Conservation (phyloP, 208 protist species). For the Wallacemonas sp. region DNA sequence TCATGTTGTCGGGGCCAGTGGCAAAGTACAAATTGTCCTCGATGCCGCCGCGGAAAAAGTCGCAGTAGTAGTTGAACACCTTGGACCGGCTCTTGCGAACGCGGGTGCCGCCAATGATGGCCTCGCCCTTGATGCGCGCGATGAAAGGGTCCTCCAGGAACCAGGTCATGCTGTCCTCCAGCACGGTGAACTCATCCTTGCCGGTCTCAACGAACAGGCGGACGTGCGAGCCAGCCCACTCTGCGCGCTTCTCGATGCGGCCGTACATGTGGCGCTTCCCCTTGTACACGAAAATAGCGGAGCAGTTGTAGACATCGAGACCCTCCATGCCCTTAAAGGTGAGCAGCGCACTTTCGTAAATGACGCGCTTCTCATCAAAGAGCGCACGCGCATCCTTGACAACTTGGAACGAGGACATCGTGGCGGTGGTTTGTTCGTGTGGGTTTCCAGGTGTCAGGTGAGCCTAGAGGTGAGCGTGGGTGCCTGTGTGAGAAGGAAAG, state of each 20-base stretch:
- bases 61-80: conserved; percentile 46
- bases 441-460: background rate
- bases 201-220: conserved; percentile 48
- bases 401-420: conserved; percentile 18
- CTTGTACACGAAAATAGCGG: conserved; percentile 38
- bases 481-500: no score
- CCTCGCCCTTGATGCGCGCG: conserved; percentile 28
- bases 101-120: conserved; percentile 42
- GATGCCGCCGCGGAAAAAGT: conserved; percentile 37
- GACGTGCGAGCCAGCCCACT: conserved; percentile 43
- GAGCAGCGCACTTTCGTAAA: conserved; percentile 41
- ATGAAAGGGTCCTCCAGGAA: conserved; percentile 50
- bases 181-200: conserved; percentile 42
- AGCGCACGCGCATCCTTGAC: conserved; percentile 15
- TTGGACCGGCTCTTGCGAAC: conserved; percentile 28
- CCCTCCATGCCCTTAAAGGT: conserved; percentile 47
- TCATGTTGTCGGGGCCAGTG: conserved; percentile 42
- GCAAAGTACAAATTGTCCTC: conserved; percentile 27
- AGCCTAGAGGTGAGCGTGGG: no score
- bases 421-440: background rate
- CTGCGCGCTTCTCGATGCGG: conserved; percentile 31
- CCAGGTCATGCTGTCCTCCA: conserved; percentile 27
- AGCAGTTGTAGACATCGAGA: conserved; percentile 53
- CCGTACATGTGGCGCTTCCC: conserved; percentile 43
- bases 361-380: conserved; percentile 24